phyloP scores from a whole-genome alignment of 139 green algal species.

The Zygnema circumcarinatum region DNA sequence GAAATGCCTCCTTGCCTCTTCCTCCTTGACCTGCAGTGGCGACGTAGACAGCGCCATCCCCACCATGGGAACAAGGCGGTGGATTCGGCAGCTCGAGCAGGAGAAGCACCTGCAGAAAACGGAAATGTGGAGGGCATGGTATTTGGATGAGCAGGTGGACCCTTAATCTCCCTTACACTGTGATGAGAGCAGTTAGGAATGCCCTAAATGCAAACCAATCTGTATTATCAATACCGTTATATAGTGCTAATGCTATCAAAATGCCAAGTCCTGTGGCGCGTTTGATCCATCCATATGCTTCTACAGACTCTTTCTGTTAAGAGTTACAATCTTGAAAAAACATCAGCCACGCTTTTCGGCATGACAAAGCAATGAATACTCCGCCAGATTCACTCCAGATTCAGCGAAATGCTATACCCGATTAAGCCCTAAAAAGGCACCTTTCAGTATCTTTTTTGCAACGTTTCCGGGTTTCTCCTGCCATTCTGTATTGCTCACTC shows the following conservation, averaged over 20 bases:
- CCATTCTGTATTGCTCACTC: not conserved
- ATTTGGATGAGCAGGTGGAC: not conserved
- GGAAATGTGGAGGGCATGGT: slow-evolving; percentile 3
- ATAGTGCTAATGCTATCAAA: not conserved
- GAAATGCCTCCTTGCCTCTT: too few relatives aligned
- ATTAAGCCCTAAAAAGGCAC: not conserved
- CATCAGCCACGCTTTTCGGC: not conserved
- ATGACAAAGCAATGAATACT: not conserved
- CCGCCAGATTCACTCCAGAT: too few relatives aligned
- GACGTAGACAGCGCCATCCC: slow-evolving; percentile 7
- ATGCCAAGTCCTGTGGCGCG: too few relatives aligned
- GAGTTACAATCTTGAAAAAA: not conserved
- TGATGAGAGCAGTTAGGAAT: not conserved
- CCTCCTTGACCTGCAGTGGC: too few relatives aligned
- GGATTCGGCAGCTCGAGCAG: not conserved
- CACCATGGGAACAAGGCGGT: not conserved
- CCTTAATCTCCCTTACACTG: too few relatives aligned
- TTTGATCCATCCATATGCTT: too few relatives aligned
- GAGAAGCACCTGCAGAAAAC: not conserved
- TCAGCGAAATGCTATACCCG: too few relatives aligned
- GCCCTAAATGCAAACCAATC: not conserved
- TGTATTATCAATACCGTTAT: not conserved
- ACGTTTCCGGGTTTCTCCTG: not conserved
- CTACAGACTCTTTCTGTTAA: not conserved
- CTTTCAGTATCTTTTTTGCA: not conserved